Base-by-base conservation (phyloP, 495 filamentous ascomycete genomes). In the Aspergillus steynii region DNA sequence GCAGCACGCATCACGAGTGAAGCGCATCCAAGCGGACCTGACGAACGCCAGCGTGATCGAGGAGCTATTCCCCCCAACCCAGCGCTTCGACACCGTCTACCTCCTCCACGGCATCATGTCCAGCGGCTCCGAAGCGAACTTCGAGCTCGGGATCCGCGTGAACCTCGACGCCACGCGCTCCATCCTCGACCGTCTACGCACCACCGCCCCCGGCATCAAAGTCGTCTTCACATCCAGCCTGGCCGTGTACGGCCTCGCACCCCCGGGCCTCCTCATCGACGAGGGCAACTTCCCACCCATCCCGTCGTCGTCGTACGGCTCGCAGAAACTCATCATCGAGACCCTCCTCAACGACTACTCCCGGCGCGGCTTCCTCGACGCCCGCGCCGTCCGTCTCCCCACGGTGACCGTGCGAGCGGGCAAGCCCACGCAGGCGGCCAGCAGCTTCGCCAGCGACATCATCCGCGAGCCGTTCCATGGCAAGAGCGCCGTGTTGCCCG, bases 101-200 rank as follows among this genome's bases (percentile, higher is more conserved):
- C 70, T 93, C 56, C 86, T 96, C 65, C 91, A 96, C 73, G 91
- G 91, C 51, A 91, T 96, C 74, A 93, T 94, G 91, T 91, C 88
- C 42, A 83, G 86, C 26, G 88, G 87, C 50, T 80, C 86, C 20
- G 91, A 96, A 69, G 86, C 86, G 28, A 82, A 94, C 70, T 87
- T 90, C 66, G 88, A 91, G 50, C 79, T 90, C 14, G 90, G 89
- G 3, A 80, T 91, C 55, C 71, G 72, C 47, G 89, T 92, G 55
- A 96, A 96, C 71, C 78, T 96, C 37, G 84, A 92, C 71, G 82
- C 87, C n/a, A 86, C 85, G 3, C 78, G 86, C 15, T 74, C 76
- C 31, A 77, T 94, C 49, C 77, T 92, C 31, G 83, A 91, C 53
- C 73, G 77, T 31, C 79, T 92, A 5, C 83, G 85, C 29, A 65